phyloP scores from a whole-genome alignment of 805 yeast species.

The Candida pini region DNA sequence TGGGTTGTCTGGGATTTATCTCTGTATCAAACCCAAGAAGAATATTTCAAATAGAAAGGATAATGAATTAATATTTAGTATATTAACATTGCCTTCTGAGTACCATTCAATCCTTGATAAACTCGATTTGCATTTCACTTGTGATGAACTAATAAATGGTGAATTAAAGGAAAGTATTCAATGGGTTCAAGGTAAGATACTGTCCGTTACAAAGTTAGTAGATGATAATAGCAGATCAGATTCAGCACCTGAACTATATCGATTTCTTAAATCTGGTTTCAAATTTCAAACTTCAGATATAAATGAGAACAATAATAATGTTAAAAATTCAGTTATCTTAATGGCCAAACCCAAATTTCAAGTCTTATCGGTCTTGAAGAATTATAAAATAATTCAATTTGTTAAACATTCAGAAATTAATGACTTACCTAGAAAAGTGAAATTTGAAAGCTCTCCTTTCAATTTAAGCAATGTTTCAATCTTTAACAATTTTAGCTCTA shows the following conservation, averaged over 20 bases:
- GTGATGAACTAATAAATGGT: conserved; percentile 10
- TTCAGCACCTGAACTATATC: conserved; percentile 2
- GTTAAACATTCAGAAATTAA: neutral
- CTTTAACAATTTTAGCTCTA: conserved; percentile 13
- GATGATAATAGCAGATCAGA: neutral
- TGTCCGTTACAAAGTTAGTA: conserved; percentile 3
- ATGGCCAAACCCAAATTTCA: conserved; percentile 11
- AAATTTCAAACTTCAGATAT: conserved; percentile 27
- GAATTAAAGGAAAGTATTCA: conserved; percentile 7
- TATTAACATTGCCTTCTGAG: conserved; percentile 9
- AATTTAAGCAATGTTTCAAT: conserved; percentile 17
- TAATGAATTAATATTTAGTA: conserved; percentile 12
- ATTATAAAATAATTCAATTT: conserved; percentile 2
- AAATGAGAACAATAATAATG: conserved; percentile 33
- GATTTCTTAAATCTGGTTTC: conserved; percentile 9
- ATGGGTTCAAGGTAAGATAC: conserved; percentile 17
- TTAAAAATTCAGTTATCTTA: conserved; percentile 22
- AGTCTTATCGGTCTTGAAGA: conserved; percentile 1
- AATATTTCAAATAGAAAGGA: neutral
- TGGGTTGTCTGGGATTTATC: conserved; percentile 17
- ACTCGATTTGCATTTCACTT: conserved; percentile 13
- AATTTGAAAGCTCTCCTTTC: conserved; percentile 21
- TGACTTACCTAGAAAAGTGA: conserved; percentile 6
- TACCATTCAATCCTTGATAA: conserved; percentile 2
- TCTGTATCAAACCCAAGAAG: conserved; percentile 1